phyloP scores from a whole-genome alignment of 257 asterid genomes.

The Lantana camara region DNA sequence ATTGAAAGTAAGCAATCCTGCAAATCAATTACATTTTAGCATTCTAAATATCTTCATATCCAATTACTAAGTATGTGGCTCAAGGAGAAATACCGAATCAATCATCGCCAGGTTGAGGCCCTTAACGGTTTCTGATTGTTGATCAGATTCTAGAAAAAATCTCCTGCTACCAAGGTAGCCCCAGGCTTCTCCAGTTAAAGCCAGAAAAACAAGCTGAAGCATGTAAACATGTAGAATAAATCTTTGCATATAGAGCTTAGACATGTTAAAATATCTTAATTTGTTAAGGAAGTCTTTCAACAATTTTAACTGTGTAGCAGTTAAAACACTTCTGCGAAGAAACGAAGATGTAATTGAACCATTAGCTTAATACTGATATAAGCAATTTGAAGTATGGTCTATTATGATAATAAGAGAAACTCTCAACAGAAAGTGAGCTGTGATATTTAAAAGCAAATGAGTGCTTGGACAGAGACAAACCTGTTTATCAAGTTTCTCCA shows the following conservation, averaged over 20 bases:
- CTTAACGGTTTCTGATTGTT: constrained; percentile 63
- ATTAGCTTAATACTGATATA: constrained; percentile 10
- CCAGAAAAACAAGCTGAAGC: constrained; percentile 85
- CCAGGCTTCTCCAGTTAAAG: constrained; percentile 98
- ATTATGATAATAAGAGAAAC: constrained; percentile 1
- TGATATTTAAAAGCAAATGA: constrained; percentile 12
- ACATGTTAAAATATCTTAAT: background rate
- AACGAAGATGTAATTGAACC: constrained; percentile 18
- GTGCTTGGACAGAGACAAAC: constrained; percentile 38
- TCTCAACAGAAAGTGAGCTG: constrained; percentile 16
- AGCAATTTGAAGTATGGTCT: constrained; percentile 4
- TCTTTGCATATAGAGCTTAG: constrained; percentile 6
- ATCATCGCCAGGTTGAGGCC: constrained; percentile 73
- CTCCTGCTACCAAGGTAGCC: constrained; percentile 97
- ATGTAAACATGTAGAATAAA: constrained; percentile 31
- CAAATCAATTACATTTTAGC: too few relatives aligned
- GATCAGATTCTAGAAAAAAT: constrained; percentile 80
- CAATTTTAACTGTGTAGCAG: constrained; percentile 7
- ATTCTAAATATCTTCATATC: constrained; percentile 6
- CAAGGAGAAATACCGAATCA: constrained; percentile 67
- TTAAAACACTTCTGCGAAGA: constrained; percentile 6
- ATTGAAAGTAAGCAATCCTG: too few relatives aligned
- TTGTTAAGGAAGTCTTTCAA: background rate
- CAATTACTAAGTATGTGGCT: constrained; percentile 10
- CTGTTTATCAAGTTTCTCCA: constrained; percentile 76